Evolutionary conservation across 2,329 filamentous ascomycete species (phyloP).

Genomic region (Penicillium sclerotiorum): DNA sequence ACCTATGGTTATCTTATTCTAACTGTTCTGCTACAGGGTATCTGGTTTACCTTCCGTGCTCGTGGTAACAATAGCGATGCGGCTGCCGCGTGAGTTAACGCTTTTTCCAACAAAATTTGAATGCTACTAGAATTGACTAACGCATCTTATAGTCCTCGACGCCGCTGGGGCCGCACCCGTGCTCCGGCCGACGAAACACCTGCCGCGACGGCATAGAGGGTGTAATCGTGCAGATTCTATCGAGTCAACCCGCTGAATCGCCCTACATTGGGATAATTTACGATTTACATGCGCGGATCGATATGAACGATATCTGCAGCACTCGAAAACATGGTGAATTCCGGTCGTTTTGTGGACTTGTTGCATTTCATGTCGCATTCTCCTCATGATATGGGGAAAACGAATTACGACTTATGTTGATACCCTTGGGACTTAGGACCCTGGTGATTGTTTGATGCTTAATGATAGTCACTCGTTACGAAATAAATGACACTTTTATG

Average conservation of each 20-base stretch:
- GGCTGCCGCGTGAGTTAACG: constrained; percentile 26
- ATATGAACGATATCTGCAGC: background rate
- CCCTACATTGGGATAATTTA: background rate
- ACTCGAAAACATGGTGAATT: constrained; percentile 2
- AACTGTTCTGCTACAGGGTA: constrained; percentile 25
- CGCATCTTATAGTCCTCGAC: constrained; percentile 5
- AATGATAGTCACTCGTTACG: constrained; percentile 13
- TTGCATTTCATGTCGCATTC: constrained; percentile 16
- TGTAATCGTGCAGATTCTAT: too few species aligned
- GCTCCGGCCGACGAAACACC: constrained; percentile 5
- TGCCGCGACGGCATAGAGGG: background rate
- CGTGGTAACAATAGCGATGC: constrained; percentile 16
- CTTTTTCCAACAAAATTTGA: background rate
- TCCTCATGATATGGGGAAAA: constrained; percentile 16
- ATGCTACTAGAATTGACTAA: too few species aligned
- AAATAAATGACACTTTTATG: constrained; percentile 4
- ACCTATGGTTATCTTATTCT: constrained; percentile 5
- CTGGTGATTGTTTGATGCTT: constrained; percentile 13
- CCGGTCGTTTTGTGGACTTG: constrained; percentile 11
- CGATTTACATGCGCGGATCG: too few species aligned
- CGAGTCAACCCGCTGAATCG: background rate
- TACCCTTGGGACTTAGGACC: constrained; percentile 23
- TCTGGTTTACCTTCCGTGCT: constrained; percentile 41
- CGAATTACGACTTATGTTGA: constrained; percentile 29
- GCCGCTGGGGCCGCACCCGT: constrained; percentile 24